Evolutionary conservation across 179 eudicot genomes (phyloP), one percentile per base, ranked within the genome.

Genomic region (Carnegiea gigantea): DNA sequence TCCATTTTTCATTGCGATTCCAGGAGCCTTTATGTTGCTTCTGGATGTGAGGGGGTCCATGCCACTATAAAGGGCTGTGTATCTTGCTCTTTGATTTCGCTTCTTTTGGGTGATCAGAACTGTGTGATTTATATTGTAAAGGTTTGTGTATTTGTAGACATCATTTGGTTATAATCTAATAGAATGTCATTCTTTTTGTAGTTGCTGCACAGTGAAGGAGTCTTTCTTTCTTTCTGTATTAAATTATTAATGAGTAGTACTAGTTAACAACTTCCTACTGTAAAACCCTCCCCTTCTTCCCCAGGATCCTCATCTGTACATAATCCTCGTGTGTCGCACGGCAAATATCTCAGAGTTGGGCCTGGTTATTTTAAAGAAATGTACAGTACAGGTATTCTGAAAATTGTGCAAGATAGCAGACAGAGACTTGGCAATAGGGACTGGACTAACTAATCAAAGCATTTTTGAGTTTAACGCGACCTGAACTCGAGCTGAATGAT

Each of bases 1-100:
- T 77, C 43, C 10, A 0, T 60, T 60, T 67, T 13, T 36, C 49
- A 20, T 36, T 82, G 80, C 82, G 36, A 82, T 70, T 78, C 78
- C 78, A 59, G 81, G 46, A 18, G 30, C 40, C 17, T 7, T 74
- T 81, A 64, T 78, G 62, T 84, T 48, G 20, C 68, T 54, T 62
- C 68, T 71, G 71, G 71, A 60, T 54, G 21, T 30, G 49, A 77
- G 81, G 59, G 51, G 26, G 14, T 74, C 54, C 46, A 23, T 82
- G 84, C 84, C 84, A 78, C 82, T 81, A 67, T 53, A 81, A 74
- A 60, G 82, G 84, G 82, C 84, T n/a, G 48, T 83, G 80, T 78
- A 78, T 85, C 75, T 75, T 71, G 53, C 36, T 48, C 36, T 78
- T 79, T 73, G 72, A 38, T 44, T 79, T 76, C 70, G 40, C 75